Percentiles rank a stretch among this genome's conserved stretches.
Conservation (phyloP, 1,139 yeast species). For the Blastobotrys indianensis region DNA sequence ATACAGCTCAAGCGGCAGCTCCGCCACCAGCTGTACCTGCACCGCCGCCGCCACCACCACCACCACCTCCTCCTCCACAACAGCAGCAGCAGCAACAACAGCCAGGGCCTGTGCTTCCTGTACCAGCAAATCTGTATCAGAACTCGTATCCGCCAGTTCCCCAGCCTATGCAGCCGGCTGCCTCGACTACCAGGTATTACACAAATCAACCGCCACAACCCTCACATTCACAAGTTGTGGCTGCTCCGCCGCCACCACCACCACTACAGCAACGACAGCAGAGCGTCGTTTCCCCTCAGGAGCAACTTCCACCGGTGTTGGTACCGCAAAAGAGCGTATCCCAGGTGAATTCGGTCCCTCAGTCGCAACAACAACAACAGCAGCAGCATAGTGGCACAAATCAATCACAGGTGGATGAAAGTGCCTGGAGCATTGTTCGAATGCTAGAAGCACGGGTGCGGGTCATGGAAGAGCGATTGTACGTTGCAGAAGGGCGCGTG, state of each 20-base stretch:
- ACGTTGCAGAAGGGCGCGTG: constrained; percentile 25
- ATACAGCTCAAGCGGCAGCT: constrained; percentile 1
- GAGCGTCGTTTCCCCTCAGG: not conserved
- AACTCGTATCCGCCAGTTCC: too few species aligned
- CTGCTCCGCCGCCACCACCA: not conserved
- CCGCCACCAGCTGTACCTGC: constrained; percentile 3
- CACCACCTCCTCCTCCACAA: not conserved
- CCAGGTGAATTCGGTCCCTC: not conserved
- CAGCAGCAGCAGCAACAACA: constrained; percentile 1
- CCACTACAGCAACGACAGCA: not conserved
- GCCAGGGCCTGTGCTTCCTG: too few species aligned
- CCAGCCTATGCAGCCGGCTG: too few species aligned
- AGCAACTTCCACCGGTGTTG: not conserved
- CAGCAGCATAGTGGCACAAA: not conserved
- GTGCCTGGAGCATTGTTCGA: constrained; percentile 21
- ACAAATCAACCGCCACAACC: not conserved
- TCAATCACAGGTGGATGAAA: constrained; percentile 5
- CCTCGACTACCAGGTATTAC: too few species aligned
- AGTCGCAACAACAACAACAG: not conserved
- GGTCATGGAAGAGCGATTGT: constrained; percentile 30
- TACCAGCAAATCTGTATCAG: too few species aligned
- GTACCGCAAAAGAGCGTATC: not conserved
- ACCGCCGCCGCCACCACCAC: constrained; percentile 1
- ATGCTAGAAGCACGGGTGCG: constrained; percentile 29
- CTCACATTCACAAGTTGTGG: not conserved